Conservation (phyloP, 805 yeast species). For the Candida sakaeoensis region DNA sequence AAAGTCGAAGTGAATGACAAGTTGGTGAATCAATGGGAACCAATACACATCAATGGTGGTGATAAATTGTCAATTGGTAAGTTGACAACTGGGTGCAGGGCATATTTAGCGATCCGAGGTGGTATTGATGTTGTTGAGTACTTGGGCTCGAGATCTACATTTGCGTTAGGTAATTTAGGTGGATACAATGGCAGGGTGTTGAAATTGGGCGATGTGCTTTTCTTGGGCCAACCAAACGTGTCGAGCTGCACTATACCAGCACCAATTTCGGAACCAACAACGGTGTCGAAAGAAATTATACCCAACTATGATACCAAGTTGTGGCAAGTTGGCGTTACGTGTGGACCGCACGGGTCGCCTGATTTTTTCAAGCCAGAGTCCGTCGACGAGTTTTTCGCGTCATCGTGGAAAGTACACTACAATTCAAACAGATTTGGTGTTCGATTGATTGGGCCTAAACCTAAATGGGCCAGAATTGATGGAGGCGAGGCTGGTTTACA, state of each 20-base stretch:
- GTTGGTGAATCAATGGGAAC: conserved; percentile 61
- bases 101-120: conserved; percentile 85
- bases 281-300: conserved; percentile 52
- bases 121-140: conserved; percentile 94
- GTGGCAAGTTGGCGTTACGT: conserved; percentile 90
- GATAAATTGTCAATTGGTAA: conserved; percentile 80
- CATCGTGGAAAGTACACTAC: conserved; percentile 92
- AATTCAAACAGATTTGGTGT: conserved; percentile 97
- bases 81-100: conserved; percentile 77
- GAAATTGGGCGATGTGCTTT: conserved; percentile 88
- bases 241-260: conserved; percentile 66
- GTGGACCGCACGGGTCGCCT: conserved; percentile 98
- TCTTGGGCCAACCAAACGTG: conserved; percentile 74
- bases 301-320: conserved; percentile 51
- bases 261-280: conserved; percentile 61
- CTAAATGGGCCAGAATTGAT: conserved; percentile 91
- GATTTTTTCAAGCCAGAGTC: conserved; percentile 83
- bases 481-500: conserved; percentile 99
- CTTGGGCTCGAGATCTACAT: conserved; percentile 93
- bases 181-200: conserved; percentile 92
- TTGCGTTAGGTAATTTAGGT: conserved; percentile 90
- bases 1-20: conserved; percentile 63
- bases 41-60: conserved; percentile 68
- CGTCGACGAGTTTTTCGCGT: conserved; percentile 67
- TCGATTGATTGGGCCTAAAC: conserved; percentile 91